Conservation (phyloP, 2,329 filamentous ascomycete species). For the Coleophoma eucalyptorum region DNA sequence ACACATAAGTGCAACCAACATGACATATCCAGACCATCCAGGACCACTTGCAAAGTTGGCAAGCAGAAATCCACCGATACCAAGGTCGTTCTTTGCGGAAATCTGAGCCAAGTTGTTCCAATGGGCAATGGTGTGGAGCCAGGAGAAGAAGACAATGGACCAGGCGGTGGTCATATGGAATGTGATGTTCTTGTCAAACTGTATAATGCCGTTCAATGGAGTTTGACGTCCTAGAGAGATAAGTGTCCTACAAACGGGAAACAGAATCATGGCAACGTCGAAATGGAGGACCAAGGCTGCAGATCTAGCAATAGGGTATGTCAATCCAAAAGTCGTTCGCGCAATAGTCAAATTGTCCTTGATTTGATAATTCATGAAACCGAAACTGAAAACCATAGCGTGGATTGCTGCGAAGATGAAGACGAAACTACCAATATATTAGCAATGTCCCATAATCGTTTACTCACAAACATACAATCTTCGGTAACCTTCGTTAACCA, state of each 20-base stretch:
- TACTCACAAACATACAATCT: constrained; percentile 60
- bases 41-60: constrained; percentile 77
- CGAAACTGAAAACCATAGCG: constrained; percentile 74
- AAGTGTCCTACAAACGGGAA: constrained; percentile 80
- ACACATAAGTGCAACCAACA: constrained; percentile 73
- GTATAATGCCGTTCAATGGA: constrained; percentile 79
- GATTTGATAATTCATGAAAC: constrained; percentile 73
- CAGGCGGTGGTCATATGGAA: constrained; percentile 83
- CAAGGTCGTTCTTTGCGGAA: constrained; percentile 69
- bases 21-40: constrained; percentile 83
- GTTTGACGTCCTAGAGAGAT: constrained; percentile 79
- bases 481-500: constrained; percentile 84
- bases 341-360: constrained; percentile 70
- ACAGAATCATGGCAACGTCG: constrained; percentile 74
- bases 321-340: constrained; percentile 67
- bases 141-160: constrained; percentile 86
- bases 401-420: constrained; percentile 72
- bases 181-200: constrained; percentile 86
- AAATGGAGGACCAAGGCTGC: constrained; percentile 77
- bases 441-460: constrained; percentile 13
- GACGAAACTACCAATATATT: constrained; percentile 58
- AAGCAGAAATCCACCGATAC: constrained; percentile 72
- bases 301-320: constrained; percentile 72
- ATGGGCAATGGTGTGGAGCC: constrained; percentile 81
- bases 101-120: constrained; percentile 84